These are phyloP conservation scores for Apiotrichum montevideense DNA, from an alignment of 1,284 basidiomycete genomes.

Conservation along the genomic window DNA sequence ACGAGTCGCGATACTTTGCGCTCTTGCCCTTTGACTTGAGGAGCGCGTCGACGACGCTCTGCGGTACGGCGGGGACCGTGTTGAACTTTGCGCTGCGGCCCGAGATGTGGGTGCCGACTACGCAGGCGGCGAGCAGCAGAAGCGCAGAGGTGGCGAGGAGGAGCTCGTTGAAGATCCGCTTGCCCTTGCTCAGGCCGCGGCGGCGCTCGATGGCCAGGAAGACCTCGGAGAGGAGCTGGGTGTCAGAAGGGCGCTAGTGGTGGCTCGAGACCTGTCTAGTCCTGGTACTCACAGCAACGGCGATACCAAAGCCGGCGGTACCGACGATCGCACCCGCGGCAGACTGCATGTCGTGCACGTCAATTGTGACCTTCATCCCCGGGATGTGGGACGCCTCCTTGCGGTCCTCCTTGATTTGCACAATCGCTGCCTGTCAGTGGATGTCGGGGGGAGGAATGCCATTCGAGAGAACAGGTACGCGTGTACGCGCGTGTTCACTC, in stretches of 20 bases:
- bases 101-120: conserved; percentile 1
- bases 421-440: not conserved
- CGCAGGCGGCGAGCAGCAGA: conserved; percentile 8
- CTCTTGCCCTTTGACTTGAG: conserved; percentile 5
- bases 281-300: conserved; percentile 4
- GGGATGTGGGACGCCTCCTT: too few species aligned
- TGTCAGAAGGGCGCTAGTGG: not conserved
- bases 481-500: not conserved
- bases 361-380: too few species aligned
- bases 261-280: not conserved
- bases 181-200: not conserved
- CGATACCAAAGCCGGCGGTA: conserved; percentile 11
- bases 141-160: conserved; percentile 9
- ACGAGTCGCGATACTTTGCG: conserved; percentile 6
- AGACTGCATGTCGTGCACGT: conserved; percentile 5
- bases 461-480: not conserved
- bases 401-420: too few species aligned
- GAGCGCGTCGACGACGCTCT: not conserved
- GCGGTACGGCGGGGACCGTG: not conserved
- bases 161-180: conserved; percentile 10
- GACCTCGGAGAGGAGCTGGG: conserved; percentile 12
- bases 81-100: not conserved
- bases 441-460: not conserved
- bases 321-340: conserved; percentile 2
- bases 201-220: conserved; percentile 4